Evolutionary conservation across 352 stramenopile species (phyloP), one percentile per base, ranked within the genome.

Genomic region (Phytophthora pisi): DNA sequence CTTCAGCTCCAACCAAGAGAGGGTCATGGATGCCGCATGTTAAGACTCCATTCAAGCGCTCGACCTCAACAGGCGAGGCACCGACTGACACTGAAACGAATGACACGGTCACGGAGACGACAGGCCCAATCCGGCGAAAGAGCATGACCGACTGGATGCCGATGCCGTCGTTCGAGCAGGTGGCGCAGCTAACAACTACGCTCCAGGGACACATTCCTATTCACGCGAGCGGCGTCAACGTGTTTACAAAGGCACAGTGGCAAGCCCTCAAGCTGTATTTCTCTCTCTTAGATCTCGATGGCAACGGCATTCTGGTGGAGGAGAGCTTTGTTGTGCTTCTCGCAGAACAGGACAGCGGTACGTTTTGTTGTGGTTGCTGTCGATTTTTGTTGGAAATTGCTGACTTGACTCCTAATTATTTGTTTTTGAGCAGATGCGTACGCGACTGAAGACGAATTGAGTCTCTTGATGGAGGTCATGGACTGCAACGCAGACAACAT

Each of bases 321-420:
- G 86, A 95, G 57, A 91, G 86, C 64, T 91, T 95, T 66, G 82
- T 89, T 31, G 80, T 92, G 26, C 77, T 95, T 46, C 77, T 95
- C 9, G 82, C 82, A 28, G 87, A 95, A 53, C 87, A 95, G 68
- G 84, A 95, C 65, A 88, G 74, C 40, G 86, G 86, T 94, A 72
- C 58, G 78, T 78, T 59, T 49, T 4, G 11, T 68, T 16, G 1
- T 20, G 26, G 5, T 45, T 20, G 2, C 20, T 13, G 15, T n/a
- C 2, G 11, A 16, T 18, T 6, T 20, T 20, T 4, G 11, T 26
- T n/a, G 28, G 7, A 4, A 57, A 2, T 30, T 9, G 40, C 36
- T 71, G 16, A 40, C 10, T 31, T 9, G 4, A 31, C 28, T 31
- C 1, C 5, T 1, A 9, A 31, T 31, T 28, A 18, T 55, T 11